Conservation (phyloP, 2,329 filamentous ascomycete genomes). For the Fusarium oxysporum region DNA sequence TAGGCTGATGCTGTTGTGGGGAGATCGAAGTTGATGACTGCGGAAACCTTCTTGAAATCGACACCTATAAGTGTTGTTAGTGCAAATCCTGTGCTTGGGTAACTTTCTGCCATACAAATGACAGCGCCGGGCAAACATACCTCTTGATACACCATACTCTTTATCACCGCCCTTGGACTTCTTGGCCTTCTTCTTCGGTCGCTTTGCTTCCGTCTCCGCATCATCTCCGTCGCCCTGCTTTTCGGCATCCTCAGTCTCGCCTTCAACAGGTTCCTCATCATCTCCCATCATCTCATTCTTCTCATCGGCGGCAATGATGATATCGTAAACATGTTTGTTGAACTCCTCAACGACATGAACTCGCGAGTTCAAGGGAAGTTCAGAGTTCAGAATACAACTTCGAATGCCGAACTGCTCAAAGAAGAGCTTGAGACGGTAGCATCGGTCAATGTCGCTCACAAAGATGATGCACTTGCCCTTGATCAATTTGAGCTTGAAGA, state of each 20-base stretch:
- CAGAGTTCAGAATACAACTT: conserved; percentile 92
- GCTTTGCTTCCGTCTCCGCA: conserved; percentile 48
- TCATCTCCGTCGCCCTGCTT: conserved; percentile 29
- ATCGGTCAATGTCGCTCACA: conserved; percentile 86
- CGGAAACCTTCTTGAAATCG: conserved; percentile 95
- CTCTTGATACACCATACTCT: conserved; percentile 94
- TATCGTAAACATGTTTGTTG: conserved; percentile 96
- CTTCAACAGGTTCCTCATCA: conserved; percentile 61
- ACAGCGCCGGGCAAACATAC: conserved; percentile 52
- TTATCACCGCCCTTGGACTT: conserved; percentile 75
- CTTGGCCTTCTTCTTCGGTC: conserved; percentile 54
- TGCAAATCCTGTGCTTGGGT: not conserved
- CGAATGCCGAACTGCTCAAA: conserved; percentile 97
- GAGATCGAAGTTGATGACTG: conserved; percentile 97
- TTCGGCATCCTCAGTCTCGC: conserved; percentile 47
- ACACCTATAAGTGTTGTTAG: conserved; percentile 61
- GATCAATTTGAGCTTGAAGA: conserved; percentile 93
- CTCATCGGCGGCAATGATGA: conserved; percentile 96
- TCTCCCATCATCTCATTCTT: conserved; percentile 85
- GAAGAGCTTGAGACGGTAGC: conserved; percentile 93
- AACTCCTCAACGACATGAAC: conserved; percentile 98
- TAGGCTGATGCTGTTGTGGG: conserved; percentile 90
- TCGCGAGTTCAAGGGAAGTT: conserved; percentile 91
- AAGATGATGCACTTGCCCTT: conserved; percentile 84
- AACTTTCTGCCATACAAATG: not conserved